phyloP scores from a whole-genome alignment of 2,329 filamentous ascomycete genomes.

The Trichophyton rubrum region DNA sequence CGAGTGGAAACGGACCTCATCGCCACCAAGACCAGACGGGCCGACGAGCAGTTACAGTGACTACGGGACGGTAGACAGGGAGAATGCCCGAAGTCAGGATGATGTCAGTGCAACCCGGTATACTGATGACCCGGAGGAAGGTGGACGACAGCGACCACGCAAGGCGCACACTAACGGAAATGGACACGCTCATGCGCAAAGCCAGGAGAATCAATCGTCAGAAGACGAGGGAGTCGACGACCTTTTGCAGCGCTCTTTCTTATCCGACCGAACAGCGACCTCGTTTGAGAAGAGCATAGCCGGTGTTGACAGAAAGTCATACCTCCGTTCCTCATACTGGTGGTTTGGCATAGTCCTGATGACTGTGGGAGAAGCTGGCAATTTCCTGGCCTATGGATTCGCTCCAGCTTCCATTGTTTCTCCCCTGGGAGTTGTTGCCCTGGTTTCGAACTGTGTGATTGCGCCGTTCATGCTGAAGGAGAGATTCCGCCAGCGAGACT shows the following conservation, averaged over 20 bases:
- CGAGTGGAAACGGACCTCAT: constrained; percentile 37
- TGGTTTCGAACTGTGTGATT: constrained; percentile 94
- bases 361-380: constrained; percentile 83
- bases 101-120: background rate
- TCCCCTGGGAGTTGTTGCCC: constrained; percentile 86
- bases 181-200: background rate
- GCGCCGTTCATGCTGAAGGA: constrained; percentile 91
- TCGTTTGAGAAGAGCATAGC: constrained; percentile 28
- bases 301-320: constrained; percentile 49
- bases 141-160: background rate
- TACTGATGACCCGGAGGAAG: constrained; percentile 19
- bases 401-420: constrained; percentile 96
- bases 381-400: constrained; percentile 95
- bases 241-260: constrained; percentile 22
- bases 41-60: constrained; percentile 9
- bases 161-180: background rate
- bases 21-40: constrained; percentile 5
- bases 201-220: constrained; percentile 4
- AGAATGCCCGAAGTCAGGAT: constrained; percentile 16
- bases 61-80: constrained; percentile 12
- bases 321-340: constrained; percentile 88
- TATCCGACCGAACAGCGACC: constrained; percentile 30
- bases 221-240: constrained; percentile 28
- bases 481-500: constrained; percentile 69
- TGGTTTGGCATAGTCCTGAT: constrained; percentile 91